Evolutionary conservation across 2,329 filamentous ascomycete genomes (phyloP).

Genomic region (Pyrenochaeta sp.): DNA sequence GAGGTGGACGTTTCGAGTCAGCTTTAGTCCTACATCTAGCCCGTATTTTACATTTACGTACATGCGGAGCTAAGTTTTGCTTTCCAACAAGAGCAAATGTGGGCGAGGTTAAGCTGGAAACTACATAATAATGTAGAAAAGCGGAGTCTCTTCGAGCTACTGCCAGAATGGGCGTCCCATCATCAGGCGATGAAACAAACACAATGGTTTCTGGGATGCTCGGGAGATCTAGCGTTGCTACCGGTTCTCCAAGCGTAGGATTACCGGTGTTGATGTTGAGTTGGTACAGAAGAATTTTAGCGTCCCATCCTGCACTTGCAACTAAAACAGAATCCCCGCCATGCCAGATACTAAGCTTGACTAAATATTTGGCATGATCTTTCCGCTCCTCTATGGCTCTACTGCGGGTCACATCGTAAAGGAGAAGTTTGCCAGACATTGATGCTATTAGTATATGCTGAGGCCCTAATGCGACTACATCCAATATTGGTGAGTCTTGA

Average conservation of each 20-base stretch:
- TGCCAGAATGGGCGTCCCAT: conserved; percentile 58
- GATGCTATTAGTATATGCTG: conserved; percentile 61
- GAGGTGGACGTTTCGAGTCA: too few species aligned
- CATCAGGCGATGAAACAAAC: conserved; percentile 61
- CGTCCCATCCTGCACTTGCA: conserved; percentile 70
- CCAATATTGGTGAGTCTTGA: conserved; percentile 64
- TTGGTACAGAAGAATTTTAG: conserved; percentile 63
- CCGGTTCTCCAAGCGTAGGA: conserved; percentile 48
- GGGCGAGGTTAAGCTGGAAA: conserved; percentile 29
- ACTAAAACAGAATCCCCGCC: conserved; percentile 47
- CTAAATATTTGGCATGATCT: conserved; percentile 68
- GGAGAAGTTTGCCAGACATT: conserved; percentile 66
- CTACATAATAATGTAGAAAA: conserved; percentile 64
- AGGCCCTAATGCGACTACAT: conserved; percentile 54
- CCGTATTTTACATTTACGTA: too few species aligned
- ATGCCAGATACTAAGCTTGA: conserved; percentile 58
- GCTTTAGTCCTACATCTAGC: too few species aligned
- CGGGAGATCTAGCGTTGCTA: conserved; percentile 54
- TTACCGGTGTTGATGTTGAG: conserved; percentile 36
- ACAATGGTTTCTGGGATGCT: conserved; percentile 67
- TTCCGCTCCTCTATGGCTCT: conserved; percentile 58
- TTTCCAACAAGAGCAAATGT: conserved; percentile 56
- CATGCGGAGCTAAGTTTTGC: conserved; percentile 68
- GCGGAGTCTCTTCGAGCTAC: conserved; percentile 67
- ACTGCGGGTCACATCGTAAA: conserved; percentile 55